Percentiles rank a stretch among this genome's conserved stretches.
Conservation (phyloP, 2,329 filamentous ascomycete species). For the Arthrinium phaeospermum region DNA sequence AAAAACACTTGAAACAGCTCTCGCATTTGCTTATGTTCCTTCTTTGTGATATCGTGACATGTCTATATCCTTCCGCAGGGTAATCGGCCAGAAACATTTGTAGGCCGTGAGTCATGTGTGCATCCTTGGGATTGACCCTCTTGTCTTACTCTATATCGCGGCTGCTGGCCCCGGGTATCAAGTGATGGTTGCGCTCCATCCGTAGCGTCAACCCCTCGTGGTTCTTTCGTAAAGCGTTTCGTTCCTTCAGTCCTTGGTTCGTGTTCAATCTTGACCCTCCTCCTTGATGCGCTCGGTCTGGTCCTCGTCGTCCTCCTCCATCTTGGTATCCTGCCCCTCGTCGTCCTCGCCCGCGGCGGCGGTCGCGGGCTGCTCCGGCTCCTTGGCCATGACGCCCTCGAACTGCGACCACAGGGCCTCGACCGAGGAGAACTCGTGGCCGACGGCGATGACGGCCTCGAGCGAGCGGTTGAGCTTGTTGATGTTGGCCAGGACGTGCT, state of each 20-base stretch:
- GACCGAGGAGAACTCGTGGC: constrained; percentile 96
- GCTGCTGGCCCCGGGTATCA: not conserved
- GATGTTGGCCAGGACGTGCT: constrained; percentile 92
- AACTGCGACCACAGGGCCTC: constrained; percentile 98
- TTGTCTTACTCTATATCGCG: not conserved
- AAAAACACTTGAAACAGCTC: not conserved
- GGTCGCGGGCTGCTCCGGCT: constrained; percentile 34
- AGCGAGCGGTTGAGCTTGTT: constrained; percentile 93
- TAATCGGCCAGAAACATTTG: not conserved
- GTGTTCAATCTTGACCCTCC: not conserved
- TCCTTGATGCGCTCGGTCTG: constrained; percentile 30
- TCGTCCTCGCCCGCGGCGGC: constrained; percentile 31
- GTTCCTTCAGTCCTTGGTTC: not conserved
- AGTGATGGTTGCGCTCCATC: not conserved
- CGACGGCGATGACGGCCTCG: constrained; percentile 90
- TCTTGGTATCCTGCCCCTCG: constrained; percentile 4
- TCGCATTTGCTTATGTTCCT: not conserved
- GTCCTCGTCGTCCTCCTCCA: constrained; percentile 28
- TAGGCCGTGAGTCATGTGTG: not conserved
- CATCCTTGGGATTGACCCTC: not conserved
- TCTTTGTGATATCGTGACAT: constrained; percentile 2
- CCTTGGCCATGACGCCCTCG: constrained; percentile 90
- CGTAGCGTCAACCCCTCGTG: too few species aligned
- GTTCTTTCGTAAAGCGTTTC: not conserved
- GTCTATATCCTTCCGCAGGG: not conserved